Evolutionary conservation across 164 flowering plant species (phyloP).

Genomic region (Tetrastigma voinierianum): DNA sequence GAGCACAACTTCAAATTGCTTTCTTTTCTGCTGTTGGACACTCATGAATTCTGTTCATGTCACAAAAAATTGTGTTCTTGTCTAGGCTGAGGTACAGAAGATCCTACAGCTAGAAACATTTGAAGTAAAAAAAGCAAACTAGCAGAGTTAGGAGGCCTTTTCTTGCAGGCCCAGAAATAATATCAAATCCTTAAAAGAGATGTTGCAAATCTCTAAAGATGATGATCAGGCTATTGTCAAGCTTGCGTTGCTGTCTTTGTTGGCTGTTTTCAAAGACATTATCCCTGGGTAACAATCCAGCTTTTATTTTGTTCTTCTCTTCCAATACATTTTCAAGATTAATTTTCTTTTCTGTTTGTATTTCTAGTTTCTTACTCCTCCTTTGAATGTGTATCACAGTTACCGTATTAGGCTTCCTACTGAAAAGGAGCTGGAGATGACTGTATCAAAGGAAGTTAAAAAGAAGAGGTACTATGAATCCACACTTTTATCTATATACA

Average conservation of each 20-base stretch:
- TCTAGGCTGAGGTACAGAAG: slow-evolving; percentile 88
- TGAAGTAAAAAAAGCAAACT: slow-evolving; percentile 62
- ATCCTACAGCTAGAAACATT: slow-evolving; percentile 68
- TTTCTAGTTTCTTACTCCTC: neutral
- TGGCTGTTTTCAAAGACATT: slow-evolving; percentile 91
- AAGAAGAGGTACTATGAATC: slow-evolving; percentile 86
- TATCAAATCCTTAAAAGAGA: slow-evolving; percentile 71
- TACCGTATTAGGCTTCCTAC: slow-evolving; percentile 96
- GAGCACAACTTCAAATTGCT: neutral
- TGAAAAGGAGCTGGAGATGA: slow-evolving; percentile 89
- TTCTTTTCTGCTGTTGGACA: no score
- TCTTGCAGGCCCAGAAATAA: slow-evolving; percentile 82
- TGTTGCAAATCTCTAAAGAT: slow-evolving; percentile 68
- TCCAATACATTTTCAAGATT: neutral
- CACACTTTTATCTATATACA: slow-evolving; percentile 73
- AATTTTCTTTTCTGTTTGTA: neutral
- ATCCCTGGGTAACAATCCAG: slow-evolving; percentile 76
- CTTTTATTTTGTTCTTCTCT: neutral
- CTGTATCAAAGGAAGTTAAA: slow-evolving; percentile 77
- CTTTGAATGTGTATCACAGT: slow-evolving; percentile 37
- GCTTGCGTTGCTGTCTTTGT: slow-evolving; percentile 69
- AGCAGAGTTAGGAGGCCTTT: slow-evolving; percentile 82
- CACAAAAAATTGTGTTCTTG: neutral
- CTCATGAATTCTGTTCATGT: neutral
- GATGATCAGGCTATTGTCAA: slow-evolving; percentile 54